Percentiles rank a stretch among this genome's conserved stretches.
These are phyloP conservation scores for Cutaneotrichosporon dermatis DNA, from an alignment of 1,284 basidiomycete genomes.

Conservation along the genomic window DNA sequence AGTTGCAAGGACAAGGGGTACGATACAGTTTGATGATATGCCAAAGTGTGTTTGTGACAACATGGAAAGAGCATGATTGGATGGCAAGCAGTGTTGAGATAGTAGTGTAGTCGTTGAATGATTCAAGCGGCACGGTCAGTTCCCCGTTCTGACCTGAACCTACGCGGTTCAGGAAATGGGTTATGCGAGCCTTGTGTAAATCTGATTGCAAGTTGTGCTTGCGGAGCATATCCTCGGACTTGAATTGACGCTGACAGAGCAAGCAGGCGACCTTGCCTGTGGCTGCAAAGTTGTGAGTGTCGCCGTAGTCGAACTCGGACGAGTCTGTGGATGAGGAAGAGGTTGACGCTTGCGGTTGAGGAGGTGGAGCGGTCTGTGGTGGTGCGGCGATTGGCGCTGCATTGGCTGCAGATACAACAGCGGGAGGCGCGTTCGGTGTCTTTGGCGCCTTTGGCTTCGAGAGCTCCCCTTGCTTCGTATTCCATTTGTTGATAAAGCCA, in stretches of 20 bases:
- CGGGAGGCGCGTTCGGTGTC: constrained; percentile 24
- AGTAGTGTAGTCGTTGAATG: background rate
- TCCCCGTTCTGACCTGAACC: constrained; percentile 23
- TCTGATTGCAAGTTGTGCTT: constrained; percentile 86
- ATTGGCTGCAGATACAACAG: constrained; percentile 40
- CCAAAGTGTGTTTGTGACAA: background rate
- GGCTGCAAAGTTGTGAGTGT: constrained; percentile 49
- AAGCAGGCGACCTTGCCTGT: constrained; percentile 66
- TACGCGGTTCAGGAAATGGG: constrained; percentile 30
- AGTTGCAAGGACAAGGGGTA: background rate
- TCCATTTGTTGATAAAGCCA: constrained; percentile 91
- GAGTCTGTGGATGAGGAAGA: too few species aligned
- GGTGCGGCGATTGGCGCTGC: background rate
- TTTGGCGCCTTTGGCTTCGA: constrained; percentile 25
- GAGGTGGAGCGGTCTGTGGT: background rate
- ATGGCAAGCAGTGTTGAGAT: background rate
- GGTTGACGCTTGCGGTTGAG: constrained; percentile 41
- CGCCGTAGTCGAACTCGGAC: constrained; percentile 68
- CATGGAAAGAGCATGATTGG: background rate
- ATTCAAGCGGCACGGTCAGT: constrained; percentile 22
- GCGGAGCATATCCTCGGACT: constrained; percentile 71
- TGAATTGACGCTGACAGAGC: constrained; percentile 87
- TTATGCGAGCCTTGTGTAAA: constrained; percentile 74
- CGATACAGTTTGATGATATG: constrained; percentile 1
- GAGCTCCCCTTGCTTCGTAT: constrained; percentile 81